Base-by-base conservation (phyloP, 768 basidiomycete genomes). In the Boletus bicolor region DNA sequence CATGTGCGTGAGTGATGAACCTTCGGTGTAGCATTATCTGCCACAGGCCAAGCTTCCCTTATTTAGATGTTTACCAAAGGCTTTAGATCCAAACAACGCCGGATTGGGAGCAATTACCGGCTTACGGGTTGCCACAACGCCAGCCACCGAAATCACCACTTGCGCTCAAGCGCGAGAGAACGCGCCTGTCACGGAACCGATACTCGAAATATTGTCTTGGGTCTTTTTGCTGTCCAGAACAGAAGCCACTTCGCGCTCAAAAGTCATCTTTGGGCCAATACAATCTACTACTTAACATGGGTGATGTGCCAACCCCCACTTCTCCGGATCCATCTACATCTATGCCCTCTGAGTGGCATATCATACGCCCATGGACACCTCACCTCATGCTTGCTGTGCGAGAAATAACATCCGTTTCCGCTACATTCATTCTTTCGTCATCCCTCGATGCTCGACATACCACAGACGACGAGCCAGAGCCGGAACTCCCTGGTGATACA, bases 331-430 rank as follows among this genome's bases (percentile, higher is more conserved):
- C 59, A 44, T 58, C 68, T 10, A 50, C 59, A 56, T 59, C 70
- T 24, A 55, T 42, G 43, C 48, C 63, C 12, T 60, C 67, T 0
- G 71, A 75, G 48, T 92, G 90, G 90, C 84, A 83, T 55, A 75
- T 86, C 11, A 84, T 92, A 60, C 80, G 89, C 14, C 91, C 89
- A 7, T 91, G 88, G 85, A 77, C 80, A 5, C 85, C 86, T 37
- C 83, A 82, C 34, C 75, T 92, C n/a, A 79, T 82, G 1, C 80
- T 93, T 14, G 73, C 79, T 12, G 86, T 91, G 41, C 80, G 83
- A 42, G 91, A 93, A 75, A 85, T 93, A 49, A 90, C 91, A 24
- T 92, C 91, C 0, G 91, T 92, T n/a, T 71, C 71, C 10, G 89
- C 82, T 9, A 91, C 89, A 0, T 91, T 93, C 65, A 79, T 87